Evolutionary conservation across 371 early-diverging fungal genomes (phyloP).

Genomic region (Mucor lusitanicus): DNA sequence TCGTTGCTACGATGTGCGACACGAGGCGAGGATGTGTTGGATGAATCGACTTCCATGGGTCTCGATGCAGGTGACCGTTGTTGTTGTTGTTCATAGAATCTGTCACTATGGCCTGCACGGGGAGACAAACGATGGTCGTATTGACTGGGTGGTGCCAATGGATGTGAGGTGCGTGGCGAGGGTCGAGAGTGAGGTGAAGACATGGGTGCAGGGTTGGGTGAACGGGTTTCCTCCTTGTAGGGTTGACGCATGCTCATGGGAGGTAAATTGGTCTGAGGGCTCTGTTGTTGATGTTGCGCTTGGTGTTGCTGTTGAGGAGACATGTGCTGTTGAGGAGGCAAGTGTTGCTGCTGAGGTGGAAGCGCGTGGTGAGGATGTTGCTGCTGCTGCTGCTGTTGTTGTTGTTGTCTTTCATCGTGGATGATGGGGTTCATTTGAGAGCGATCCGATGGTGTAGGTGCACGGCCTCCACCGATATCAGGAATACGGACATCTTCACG

Average conservation of each 20-base stretch:
- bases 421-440: constrained; percentile 58
- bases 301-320: constrained; percentile 13
- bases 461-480: constrained; percentile 49
- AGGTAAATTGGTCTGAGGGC: constrained; percentile 19
- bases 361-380: constrained; percentile 12
- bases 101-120: neutral
- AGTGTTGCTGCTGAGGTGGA: constrained; percentile 12
- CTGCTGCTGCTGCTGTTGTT: constrained; percentile 19
- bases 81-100: constrained; percentile 1
- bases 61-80: constrained; percentile 24
- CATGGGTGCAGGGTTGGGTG: constrained; percentile 14
- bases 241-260: constrained; percentile 33
- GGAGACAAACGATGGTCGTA: constrained; percentile 12
- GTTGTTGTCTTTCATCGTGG: constrained; percentile 30
- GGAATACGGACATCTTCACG: constrained; percentile 49
- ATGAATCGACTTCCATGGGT: constrained; percentile 13
- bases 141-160: neutral
- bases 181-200: neutral
- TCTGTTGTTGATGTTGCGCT: constrained; percentile 14
- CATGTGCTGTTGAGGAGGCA: constrained; percentile 11
- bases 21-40: constrained; percentile 5
- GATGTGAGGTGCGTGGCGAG: neutral
- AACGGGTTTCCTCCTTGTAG: constrained; percentile 19
- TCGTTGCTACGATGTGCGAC: neutral
- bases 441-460: constrained; percentile 53